Evolutionary conservation across 331 rosid genomes (phyloP).

Genomic region (Quercus phellos): DNA sequence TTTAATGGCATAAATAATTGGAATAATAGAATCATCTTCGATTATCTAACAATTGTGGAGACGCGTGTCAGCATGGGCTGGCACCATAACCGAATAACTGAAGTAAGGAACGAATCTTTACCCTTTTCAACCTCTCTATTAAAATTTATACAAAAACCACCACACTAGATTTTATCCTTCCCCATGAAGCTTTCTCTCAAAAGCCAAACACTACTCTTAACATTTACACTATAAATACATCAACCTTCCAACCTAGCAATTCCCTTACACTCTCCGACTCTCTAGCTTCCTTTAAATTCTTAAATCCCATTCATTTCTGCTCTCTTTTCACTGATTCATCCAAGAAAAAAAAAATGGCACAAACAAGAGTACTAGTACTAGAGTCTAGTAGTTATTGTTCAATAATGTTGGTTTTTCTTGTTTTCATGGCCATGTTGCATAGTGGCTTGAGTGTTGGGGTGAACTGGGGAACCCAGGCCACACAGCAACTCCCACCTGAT

Average conservation of each 20-base stretch:
- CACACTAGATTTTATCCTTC: constrained; percentile 19
- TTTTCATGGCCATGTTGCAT: constrained; percentile 18
- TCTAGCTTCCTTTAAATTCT: constrained; percentile 14
- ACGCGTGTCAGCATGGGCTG: constrained; percentile 31
- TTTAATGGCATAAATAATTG: too few relatives aligned
- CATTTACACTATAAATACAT: too few relatives aligned
- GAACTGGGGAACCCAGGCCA: constrained; percentile 87
- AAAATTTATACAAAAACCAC: background rate
- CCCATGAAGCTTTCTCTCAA: constrained; percentile 33
- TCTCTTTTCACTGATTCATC: constrained; percentile 21
- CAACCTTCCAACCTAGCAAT: background rate
- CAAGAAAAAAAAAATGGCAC: constrained; percentile 33
- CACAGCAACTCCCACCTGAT: constrained; percentile 56
- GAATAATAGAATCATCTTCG: too few relatives aligned
- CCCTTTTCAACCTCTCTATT: constrained; percentile 4
- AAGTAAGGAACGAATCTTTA: constrained; percentile 74
- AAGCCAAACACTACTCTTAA: constrained; percentile 1
- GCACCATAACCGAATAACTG: constrained; percentile 52
- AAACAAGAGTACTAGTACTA: background rate
- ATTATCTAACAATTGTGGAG: constrained; percentile 21
- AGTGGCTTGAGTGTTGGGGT: constrained; percentile 53
- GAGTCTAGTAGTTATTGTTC: background rate
- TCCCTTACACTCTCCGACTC: constrained; percentile 20
- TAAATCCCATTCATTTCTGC: constrained; percentile 20
- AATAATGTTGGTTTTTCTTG: constrained; percentile 22